Base-by-base conservation (phyloP, 257 asterid genomes). In the Jasminum sambac region DNA sequence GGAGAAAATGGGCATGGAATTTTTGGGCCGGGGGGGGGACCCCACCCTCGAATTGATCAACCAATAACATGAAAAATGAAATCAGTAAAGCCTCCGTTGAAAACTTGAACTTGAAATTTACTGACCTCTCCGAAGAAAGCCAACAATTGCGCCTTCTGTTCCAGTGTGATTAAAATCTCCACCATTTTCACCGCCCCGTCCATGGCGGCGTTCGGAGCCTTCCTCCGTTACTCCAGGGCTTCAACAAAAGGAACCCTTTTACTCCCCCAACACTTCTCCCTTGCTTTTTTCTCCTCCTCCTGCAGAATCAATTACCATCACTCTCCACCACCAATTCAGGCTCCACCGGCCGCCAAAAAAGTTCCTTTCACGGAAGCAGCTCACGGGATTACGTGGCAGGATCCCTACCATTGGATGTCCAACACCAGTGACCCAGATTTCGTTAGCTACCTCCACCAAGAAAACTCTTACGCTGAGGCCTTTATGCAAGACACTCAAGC, bases 371-470 rank as follows among this genome's bases (percentile, higher is more conserved):
- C 82, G 17, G 91, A 81, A 61, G 80, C 86, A 50, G 89, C 83
- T 13, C 92, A 94, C 77, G 96, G 96, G 21, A 62, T 72, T 16
- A 79, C 84, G 66, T 77, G 89, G 93, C 50, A 83, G 68, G 99
- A 94, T 77, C 95, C 93, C 0, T 91, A 86, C 78, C 89, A 80
- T 74, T 94, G 99, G 99, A 94, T 94, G 98, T 81, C 85, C 75
- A 76, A 88, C 74, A 67, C 77, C 70, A 76, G 72, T 62, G 96
- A 89, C 78, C 96, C 97, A 4, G 96, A 91, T 89, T 89, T 94
- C 75, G 62, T 75, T 61, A 79, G 72, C 64, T 88, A 94, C 75
- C 77, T 94, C 55, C 72, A 79, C 67, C 87, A 77, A 66, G 98
- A 94, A 77, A 94, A 88, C 80, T 69, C 85, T 5, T 94, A 91